Base-by-base conservation (phyloP, 2,329 filamentous ascomycete species). In the Geosmithia flava region DNA sequence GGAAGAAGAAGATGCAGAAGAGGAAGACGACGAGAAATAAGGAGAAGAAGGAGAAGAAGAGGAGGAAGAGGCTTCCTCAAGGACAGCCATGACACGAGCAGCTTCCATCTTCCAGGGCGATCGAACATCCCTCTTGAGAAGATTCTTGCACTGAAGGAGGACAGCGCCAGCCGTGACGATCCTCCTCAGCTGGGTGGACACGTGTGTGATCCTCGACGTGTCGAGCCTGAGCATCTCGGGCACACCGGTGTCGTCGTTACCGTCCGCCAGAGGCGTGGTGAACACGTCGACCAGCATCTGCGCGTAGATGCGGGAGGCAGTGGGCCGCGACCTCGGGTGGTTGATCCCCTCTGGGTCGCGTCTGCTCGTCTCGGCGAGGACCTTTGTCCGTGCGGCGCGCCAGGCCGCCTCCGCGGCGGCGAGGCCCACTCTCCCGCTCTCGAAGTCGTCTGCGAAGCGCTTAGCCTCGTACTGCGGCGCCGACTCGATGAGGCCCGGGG, bases 101-200 rank as follows among this genome's bases (percentile, higher is more conserved):
- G 85, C 83, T 63, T 90, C 83, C 20, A 72, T 77, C 62, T 83
- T 87, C 87, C 87, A 93, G 19, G 83, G 80, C 13, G 77, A 76
- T 43, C 87, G 80, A 3, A 88, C 84, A 58, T 91, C 86, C 16
- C 87, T 80, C 65, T 89, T 90, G 30, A 93, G 74, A 7, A 91
- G 70, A 55, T 89, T 91, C 68, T 93, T 93, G 62, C 83, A 84
- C 47, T 88, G 87, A 15, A 91, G 68, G 27, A 90, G 68, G 45
- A 91, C 83, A 0, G 85, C 83, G 1, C 83, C 85, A 3, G 84
- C 77, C 1, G 84, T 85, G 20, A 86, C 77, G 55, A 91, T 82
- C 43, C 80, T 76, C 44, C 66, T 65, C 0, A 67, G 57, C 53
- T 56, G 64, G 19, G 53, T 58, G 0, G 67, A 69, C 10, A 69